These are phyloP conservation scores for Phytopythium litorale DNA, from an alignment of 352 stramenopile species.

Conservation along the genomic window DNA sequence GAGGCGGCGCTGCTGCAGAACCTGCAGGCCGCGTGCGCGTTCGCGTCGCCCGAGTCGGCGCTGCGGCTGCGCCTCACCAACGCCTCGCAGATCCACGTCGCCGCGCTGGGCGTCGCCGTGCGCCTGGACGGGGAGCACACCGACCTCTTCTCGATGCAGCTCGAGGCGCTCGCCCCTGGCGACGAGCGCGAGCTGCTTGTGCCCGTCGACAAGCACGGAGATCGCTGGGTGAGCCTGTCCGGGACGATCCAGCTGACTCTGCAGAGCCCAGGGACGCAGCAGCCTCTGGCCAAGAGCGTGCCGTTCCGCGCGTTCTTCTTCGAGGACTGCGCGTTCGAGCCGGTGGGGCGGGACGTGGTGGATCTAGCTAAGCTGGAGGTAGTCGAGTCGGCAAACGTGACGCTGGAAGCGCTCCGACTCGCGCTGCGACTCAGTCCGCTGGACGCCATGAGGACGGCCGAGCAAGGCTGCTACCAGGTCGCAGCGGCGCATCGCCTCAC, in stretches of 20 bases:
- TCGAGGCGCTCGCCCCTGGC: slow-evolving; percentile 21
- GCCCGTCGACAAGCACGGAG: slow-evolving; percentile 12
- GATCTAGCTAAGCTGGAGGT: slow-evolving; percentile 9
- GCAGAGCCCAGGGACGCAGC: slow-evolving; percentile 55
- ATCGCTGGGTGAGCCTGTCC: slow-evolving; percentile 9
- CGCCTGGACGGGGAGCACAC: slow-evolving; percentile 7
- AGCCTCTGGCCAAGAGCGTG: slow-evolving; percentile 44
- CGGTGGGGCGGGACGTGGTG: slow-evolving; percentile 18
- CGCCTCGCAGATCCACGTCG: slow-evolving; percentile 51
- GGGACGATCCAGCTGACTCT: slow-evolving; percentile 36
- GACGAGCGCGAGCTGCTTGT: slow-evolving; percentile 25
- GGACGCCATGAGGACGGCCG: slow-evolving; percentile 41
- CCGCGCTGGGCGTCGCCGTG: slow-evolving; percentile 22
- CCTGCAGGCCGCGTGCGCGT: slow-evolving; percentile 27
- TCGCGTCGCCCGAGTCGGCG: slow-evolving; percentile 9
- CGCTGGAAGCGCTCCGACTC: slow-evolving; percentile 36
- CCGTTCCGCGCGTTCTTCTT: slow-evolving; percentile 44
- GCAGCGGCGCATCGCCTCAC: not conserved
- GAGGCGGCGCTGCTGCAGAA: slow-evolving; percentile 72
- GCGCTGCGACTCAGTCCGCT: slow-evolving; percentile 51
- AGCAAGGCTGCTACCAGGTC: slow-evolving; percentile 49
- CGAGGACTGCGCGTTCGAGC: slow-evolving; percentile 29
- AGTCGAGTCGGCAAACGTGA: slow-evolving; percentile 23
- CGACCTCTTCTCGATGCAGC: slow-evolving; percentile 13
- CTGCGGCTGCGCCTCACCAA: slow-evolving; percentile 44